Evolutionary conservation across 495 filamentous ascomycete genomes (phyloP).

Genomic region (Penicillium angulare): DNA sequence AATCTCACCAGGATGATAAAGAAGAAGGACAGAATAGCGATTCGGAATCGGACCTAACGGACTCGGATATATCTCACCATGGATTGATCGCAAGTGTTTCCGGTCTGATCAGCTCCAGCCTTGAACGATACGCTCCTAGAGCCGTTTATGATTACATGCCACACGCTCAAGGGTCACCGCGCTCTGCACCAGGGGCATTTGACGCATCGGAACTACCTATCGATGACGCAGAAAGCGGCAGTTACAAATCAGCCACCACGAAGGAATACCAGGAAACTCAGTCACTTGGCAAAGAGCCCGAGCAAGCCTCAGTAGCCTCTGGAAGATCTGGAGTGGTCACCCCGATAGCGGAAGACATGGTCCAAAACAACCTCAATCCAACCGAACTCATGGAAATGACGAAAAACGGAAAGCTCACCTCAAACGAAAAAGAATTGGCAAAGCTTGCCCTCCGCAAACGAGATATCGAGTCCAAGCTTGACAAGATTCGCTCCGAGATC

Average conservation of each 20-base stretch:
- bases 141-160: conserved; percentile 51
- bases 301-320: conserved; percentile 17
- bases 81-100: conserved; percentile 48
- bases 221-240: neutral
- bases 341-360: conserved; percentile 16
- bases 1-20: neutral
- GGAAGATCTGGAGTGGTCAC: conserved; percentile 21
- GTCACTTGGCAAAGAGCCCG: conserved; percentile 2
- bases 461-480: conserved; percentile 68
- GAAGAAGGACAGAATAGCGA: conserved; percentile 10
- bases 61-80: conserved; percentile 28
- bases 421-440: conserved; percentile 68
- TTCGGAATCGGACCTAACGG: conserved; percentile 20
- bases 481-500: conserved; percentile 42
- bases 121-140: conserved; percentile 45
- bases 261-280: neutral
- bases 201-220: conserved; percentile 4
- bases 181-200: conserved; percentile 15
- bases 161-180: conserved; percentile 19
- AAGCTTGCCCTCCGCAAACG: conserved; percentile 71
- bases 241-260: conserved; percentile 13
- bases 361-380: conserved; percentile 23
- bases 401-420: conserved; percentile 38
- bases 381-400: conserved; percentile 27
- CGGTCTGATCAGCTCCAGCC: conserved; percentile 36